Percentiles rank a stretch among this genome's conserved stretches.
Conservation (phyloP, 441 rosid genomes). For the Populus hybrid region DNA sequence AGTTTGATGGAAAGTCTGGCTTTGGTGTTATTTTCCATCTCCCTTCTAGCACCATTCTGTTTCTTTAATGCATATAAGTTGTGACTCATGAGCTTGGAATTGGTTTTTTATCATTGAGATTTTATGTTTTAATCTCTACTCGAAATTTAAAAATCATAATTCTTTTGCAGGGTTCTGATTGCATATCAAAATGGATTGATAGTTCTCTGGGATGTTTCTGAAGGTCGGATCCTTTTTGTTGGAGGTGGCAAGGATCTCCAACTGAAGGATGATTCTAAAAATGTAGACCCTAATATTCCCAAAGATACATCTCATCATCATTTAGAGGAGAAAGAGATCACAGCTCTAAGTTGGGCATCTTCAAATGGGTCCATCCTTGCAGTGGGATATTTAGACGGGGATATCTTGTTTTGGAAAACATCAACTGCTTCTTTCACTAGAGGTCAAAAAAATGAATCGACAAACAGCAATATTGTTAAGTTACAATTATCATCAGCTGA, state of each 20-base stretch:
- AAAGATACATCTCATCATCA: slow-evolving; percentile 25
- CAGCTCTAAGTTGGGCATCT: slow-evolving; percentile 74
- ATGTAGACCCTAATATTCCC: slow-evolving; percentile 19
- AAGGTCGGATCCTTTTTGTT: slow-evolving; percentile 41
- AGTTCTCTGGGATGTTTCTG: slow-evolving; percentile 57
- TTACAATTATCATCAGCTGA: slow-evolving; percentile 52
- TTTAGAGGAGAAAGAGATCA: slow-evolving; percentile 53
- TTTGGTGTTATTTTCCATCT: slow-evolving; percentile 7
- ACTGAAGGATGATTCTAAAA: slow-evolving; percentile 39
- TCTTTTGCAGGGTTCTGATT: slow-evolving; percentile 53
- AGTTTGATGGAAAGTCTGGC: slow-evolving; percentile 3
- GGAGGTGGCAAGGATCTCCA: slow-evolving; percentile 63
- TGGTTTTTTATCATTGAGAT: not conserved
- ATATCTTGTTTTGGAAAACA: slow-evolving; percentile 64
- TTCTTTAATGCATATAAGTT: not conserved
- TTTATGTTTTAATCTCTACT: not conserved
- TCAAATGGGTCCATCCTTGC: slow-evolving; percentile 56
- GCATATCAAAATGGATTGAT: slow-evolving; percentile 58
- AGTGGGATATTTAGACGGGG: slow-evolving; percentile 68
- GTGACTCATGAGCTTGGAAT: slow-evolving; percentile 4
- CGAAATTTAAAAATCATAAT: not conserved
- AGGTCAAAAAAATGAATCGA: slow-evolving; percentile 27
- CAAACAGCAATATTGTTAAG: slow-evolving; percentile 45
- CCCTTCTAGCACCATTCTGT: slow-evolving; percentile 1
- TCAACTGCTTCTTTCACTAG: slow-evolving; percentile 27